Percentiles rank a stretch among this genome's conserved stretches.
Evolutionary conservation across 106 monocot species (phyloP).

Genomic region (Dioscorea zingiberensis): DNA sequence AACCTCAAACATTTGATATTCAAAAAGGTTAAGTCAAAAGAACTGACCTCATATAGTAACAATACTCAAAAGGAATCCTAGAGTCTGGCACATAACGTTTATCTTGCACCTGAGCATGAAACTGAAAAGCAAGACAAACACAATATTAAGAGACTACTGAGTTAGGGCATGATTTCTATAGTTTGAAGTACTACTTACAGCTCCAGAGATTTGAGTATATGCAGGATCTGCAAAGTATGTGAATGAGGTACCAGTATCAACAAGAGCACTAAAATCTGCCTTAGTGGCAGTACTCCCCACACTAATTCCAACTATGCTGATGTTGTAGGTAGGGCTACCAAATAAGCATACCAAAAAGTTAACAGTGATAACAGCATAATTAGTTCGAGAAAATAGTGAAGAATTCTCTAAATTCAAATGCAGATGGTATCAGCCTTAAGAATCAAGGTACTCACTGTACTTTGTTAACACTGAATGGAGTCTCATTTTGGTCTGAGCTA

Average conservation of each 20-base stretch:
- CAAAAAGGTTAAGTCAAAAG: background rate
- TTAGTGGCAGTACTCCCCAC: constrained; percentile 37
- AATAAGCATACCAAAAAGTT: constrained; percentile 1
- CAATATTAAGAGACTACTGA: constrained; percentile 10
- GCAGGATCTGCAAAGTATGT: constrained; percentile 75
- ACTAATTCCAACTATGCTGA: constrained; percentile 52
- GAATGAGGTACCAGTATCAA: constrained; percentile 95
- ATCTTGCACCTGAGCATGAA: constrained; percentile 47
- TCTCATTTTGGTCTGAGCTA: constrained; percentile 85
- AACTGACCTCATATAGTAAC: constrained; percentile 47
- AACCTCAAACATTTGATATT: background rate
- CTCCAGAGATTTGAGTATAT: constrained; percentile 46
- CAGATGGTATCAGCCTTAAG: no score
- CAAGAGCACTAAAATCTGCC: constrained; percentile 45
- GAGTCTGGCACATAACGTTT: constrained; percentile 15
- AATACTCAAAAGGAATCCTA: constrained; percentile 70
- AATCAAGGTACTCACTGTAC: constrained; percentile 36
- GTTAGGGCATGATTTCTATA: no score
- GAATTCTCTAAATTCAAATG: background rate
- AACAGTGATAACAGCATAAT: background rate
- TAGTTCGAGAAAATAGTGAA: background rate
- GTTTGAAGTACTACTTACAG: constrained; percentile 51
- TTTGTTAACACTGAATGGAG: constrained; percentile 43
- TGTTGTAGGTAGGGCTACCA: constrained; percentile 57
- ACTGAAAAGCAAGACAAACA: constrained; percentile 30